Evolutionary conservation across 805 yeast species (phyloP).

Genomic region (Groenewaldozyma tartarivorans): DNA sequence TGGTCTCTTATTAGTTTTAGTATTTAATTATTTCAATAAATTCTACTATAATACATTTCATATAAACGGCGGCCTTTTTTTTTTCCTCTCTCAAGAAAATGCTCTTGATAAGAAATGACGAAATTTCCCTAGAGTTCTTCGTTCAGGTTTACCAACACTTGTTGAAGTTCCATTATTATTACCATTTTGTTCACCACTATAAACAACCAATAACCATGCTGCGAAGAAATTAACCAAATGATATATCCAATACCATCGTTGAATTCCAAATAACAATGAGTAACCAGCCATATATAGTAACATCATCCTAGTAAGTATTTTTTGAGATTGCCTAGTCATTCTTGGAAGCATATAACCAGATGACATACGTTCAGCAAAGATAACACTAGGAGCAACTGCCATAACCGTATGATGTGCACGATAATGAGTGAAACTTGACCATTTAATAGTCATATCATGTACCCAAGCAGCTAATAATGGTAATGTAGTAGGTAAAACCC

Average conservation of each 20-base stretch:
- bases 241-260: conserved; percentile 80
- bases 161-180: too few species aligned
- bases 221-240: conserved; percentile 55
- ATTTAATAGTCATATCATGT: conserved; percentile 64
- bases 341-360: conserved; percentile 40
- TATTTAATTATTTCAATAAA: too few species aligned
- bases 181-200: too few species aligned
- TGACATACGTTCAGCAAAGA: conserved; percentile 46
- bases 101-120: too few species aligned
- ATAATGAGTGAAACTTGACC: conserved; percentile 63
- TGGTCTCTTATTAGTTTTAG: too few species aligned
- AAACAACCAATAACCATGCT: conserved; percentile 16
- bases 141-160: too few species aligned
- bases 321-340: conserved; percentile 15
- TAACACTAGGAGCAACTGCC: conserved; percentile 64
- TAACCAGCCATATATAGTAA: conserved; percentile 49
- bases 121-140: too few species aligned
- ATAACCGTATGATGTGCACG: conserved; percentile 77
- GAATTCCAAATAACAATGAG: conserved; percentile 61
- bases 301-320: conserved; percentile 27
- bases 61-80: too few species aligned
- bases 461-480: conserved; percentile 76
- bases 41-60: too few species aligned
- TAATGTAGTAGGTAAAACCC: conserved; percentile 69
- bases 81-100: too few species aligned